These are phyloP conservation scores for Eutypa lata DNA, from an alignment of 2,329 filamentous ascomycete genomes.

Conservation along the genomic window DNA sequence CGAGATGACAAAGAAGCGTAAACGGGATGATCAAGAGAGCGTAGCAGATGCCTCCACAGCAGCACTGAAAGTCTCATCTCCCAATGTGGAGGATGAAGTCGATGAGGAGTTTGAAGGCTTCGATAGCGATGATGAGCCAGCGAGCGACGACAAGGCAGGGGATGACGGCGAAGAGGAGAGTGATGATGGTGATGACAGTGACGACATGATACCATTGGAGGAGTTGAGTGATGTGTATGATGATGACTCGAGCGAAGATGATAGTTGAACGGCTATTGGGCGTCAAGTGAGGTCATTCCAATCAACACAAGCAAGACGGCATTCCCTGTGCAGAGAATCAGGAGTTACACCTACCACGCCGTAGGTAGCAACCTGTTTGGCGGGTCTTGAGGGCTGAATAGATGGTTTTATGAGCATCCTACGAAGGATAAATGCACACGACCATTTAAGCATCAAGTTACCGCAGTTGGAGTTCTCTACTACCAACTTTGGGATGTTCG, in stretches of 20 bases:
- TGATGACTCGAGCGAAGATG: slow-evolving; percentile 26
- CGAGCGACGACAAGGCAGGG: slow-evolving; percentile 19
- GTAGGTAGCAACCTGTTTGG: neutral
- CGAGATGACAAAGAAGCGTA: slow-evolving; percentile 83
- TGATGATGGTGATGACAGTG: slow-evolving; percentile 39
- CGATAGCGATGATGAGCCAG: slow-evolving; percentile 38
- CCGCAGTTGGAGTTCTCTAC: neutral
- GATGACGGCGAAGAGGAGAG: slow-evolving; percentile 30
- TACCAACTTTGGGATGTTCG: neutral
- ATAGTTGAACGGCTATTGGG: slow-evolving; percentile 39
- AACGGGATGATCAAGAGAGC: slow-evolving; percentile 50
- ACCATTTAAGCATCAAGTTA: neutral
- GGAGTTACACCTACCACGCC: neutral
- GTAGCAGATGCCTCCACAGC: slow-evolving; percentile 25
- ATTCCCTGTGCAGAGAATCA: neutral
- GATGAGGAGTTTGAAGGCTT: slow-evolving; percentile 48
- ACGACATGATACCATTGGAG: slow-evolving; percentile 45
- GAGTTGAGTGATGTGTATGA: slow-evolving; percentile 29
- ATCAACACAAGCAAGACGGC: neutral
- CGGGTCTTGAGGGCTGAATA: neutral
- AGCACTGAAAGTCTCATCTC: slow-evolving; percentile 25
- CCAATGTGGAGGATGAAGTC: slow-evolving; percentile 26
- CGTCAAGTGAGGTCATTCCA: slow-evolving; percentile 34
- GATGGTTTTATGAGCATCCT: neutral
- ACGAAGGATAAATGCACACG: neutral